Conservation (phyloP, 768 basidiomycete species). For the Pleurotus djamor region DNA sequence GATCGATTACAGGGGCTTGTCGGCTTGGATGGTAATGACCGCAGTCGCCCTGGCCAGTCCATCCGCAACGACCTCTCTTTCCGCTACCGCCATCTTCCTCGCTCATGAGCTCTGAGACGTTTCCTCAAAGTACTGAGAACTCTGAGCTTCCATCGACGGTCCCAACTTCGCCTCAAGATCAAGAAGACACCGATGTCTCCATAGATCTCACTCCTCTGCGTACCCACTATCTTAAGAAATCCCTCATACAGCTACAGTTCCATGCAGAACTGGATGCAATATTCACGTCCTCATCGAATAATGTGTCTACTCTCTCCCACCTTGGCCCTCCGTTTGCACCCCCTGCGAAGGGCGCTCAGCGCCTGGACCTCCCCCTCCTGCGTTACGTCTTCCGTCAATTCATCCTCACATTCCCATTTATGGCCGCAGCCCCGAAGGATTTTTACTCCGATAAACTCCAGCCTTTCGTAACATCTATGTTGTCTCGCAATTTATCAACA, state of each 20-base stretch:
- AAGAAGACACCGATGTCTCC: neutral
- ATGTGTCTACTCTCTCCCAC: slow-evolving; percentile 72
- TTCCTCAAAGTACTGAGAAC: too few relatives aligned
- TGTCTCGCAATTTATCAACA: slow-evolving; percentile 75
- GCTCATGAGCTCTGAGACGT: too few relatives aligned
- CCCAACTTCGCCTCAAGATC: too few relatives aligned
- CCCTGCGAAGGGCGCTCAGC: slow-evolving; percentile 54
- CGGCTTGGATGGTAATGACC: too few relatives aligned
- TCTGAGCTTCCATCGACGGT: too few relatives aligned
- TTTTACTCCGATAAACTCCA: slow-evolving; percentile 96
- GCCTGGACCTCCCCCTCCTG: slow-evolving; percentile 81
- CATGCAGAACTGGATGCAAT: slow-evolving; percentile 72
- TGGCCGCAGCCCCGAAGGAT: slow-evolving; percentile 81
- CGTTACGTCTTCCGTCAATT: slow-evolving; percentile 91
- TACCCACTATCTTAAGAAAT: slow-evolving; percentile 98
- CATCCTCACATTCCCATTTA: slow-evolving; percentile 93
- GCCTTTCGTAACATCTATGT: slow-evolving; percentile 83
- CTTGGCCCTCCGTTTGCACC: slow-evolving; percentile 87
- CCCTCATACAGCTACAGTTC: slow-evolving; percentile 86
- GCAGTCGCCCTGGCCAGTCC: too few relatives aligned
- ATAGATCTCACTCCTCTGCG: slow-evolving; percentile 76
- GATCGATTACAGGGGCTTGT: too few relatives aligned
- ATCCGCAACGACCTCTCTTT: too few relatives aligned
- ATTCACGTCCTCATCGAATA: slow-evolving; percentile 43
- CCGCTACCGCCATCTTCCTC: too few relatives aligned